Conservation (phyloP, 192 early-diverging fungal genomes). For the Coemansia brasiliensis region DNA sequence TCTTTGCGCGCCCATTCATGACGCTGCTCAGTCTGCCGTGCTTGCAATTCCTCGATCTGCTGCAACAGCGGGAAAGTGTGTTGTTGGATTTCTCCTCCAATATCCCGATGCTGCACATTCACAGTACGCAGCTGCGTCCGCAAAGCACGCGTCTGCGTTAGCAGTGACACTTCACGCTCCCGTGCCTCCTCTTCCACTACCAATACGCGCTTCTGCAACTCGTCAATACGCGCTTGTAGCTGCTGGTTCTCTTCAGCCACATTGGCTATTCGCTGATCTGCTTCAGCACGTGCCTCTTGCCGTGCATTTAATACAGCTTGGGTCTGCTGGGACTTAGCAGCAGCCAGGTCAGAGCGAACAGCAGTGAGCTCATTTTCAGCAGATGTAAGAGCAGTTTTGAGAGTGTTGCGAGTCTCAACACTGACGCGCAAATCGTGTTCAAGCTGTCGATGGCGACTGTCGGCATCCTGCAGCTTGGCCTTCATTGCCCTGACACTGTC, state of each 20-base stretch:
- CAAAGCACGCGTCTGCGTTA: slow-evolving; percentile 36
- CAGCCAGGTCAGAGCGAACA: slow-evolving; percentile 18
- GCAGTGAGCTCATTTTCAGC: slow-evolving; percentile 19
- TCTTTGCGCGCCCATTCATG: slow-evolving; percentile 33
- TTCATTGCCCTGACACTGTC: slow-evolving; percentile 24
- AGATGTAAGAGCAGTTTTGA: slow-evolving; percentile 24
- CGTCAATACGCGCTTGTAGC: slow-evolving; percentile 46
- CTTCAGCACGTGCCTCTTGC: slow-evolving; percentile 24
- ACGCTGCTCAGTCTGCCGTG: slow-evolving; percentile 37
- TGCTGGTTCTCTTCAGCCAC: slow-evolving; percentile 31
- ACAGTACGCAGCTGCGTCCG: slow-evolving; percentile 42
- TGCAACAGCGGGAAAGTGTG: slow-evolving; percentile 49
- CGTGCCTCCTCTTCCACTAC: slow-evolving; percentile 39
- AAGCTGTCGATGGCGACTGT: slow-evolving; percentile 27
- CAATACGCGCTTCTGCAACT: slow-evolving; percentile 35
- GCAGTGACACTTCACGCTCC: slow-evolving; percentile 36
- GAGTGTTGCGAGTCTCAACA: slow-evolving; percentile 23
- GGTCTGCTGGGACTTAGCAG: slow-evolving; percentile 4
- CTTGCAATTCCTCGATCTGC: slow-evolving; percentile 50
- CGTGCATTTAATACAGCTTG: slow-evolving; percentile 18
- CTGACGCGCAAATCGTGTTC: slow-evolving; percentile 23
- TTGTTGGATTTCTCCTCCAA: slow-evolving; percentile 36
- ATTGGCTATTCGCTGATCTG: slow-evolving; percentile 39
- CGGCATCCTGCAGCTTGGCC: slow-evolving; percentile 14
- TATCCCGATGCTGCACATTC: slow-evolving; percentile 32